Conservation (phyloP, 768 basidiomycete species). For the Xerocomellus intermedius region DNA sequence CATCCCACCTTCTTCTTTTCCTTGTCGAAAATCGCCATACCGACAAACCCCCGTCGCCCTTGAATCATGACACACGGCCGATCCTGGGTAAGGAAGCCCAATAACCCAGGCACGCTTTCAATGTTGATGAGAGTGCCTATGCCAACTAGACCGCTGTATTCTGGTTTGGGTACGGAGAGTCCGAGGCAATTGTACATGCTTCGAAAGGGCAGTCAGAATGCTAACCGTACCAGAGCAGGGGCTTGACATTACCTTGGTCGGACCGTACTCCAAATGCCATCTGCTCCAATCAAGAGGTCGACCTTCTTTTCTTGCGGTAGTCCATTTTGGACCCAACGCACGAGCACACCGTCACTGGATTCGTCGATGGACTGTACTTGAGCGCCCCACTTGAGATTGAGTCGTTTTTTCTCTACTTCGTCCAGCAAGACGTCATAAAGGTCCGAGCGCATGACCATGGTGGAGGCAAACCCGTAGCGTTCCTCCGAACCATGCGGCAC, state of each 20-base stretch:
- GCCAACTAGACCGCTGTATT: constrained; percentile 30
- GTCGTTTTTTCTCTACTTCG: constrained; percentile 19
- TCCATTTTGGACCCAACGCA: constrained; percentile 26
- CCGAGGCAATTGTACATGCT: constrained; percentile 27
- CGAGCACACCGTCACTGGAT: constrained; percentile 22
- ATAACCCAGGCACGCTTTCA: constrained; percentile 23
- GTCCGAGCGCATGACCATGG: constrained; percentile 29
- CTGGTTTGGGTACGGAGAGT: constrained; percentile 18
- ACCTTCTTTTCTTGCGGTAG: constrained; percentile 21
- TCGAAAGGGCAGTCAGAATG: constrained; percentile 1
- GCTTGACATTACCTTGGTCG: constrained; percentile 18
- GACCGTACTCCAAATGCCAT: constrained; percentile 32
- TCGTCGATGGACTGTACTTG: constrained; percentile 27
- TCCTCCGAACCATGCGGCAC: constrained; percentile 27
- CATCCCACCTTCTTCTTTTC: constrained; percentile 24
- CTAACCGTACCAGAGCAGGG: neutral
- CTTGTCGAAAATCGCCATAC: constrained; percentile 29
- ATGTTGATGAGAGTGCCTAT: constrained; percentile 20
- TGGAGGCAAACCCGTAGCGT: constrained; percentile 29
- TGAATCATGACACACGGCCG: constrained; percentile 31
- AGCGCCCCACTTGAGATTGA: constrained; percentile 24
- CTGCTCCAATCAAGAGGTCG: constrained; percentile 33
- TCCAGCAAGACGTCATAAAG: constrained; percentile 33
- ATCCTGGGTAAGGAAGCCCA: constrained; percentile 17
- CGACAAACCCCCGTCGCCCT: constrained; percentile 26